phyloP scores from a whole-genome alignment of 164 flowering plant species.

The Echeveria elegans region DNA sequence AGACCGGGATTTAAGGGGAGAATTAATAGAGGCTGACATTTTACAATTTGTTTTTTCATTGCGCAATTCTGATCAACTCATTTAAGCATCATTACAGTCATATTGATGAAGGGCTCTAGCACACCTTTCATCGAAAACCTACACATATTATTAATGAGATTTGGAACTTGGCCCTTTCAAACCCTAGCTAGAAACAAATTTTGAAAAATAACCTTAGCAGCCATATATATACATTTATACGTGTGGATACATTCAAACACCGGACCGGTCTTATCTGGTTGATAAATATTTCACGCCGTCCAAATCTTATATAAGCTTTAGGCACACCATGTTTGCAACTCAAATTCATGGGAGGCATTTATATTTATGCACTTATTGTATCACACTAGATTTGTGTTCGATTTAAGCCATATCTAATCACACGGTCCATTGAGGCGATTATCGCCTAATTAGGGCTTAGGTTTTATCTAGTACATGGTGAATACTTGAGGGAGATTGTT shows the following conservation, averaged over 20 bases:
- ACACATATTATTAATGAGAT: background rate
- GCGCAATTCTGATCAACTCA: slow-evolving; percentile 2
- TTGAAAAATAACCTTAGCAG: background rate
- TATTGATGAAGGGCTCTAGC: slow-evolving; percentile 5
- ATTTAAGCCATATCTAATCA: background rate
- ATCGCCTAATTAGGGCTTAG: background rate
- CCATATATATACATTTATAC: too few relatives aligned
- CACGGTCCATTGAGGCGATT: background rate
- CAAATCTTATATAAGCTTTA: background rate
- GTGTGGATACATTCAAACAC: background rate
- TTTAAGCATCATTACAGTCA: slow-evolving; percentile 3
- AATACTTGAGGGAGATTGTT: background rate
- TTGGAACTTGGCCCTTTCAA: slow-evolving; percentile 5
- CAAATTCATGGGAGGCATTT: background rate
- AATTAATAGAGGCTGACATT: slow-evolving; percentile 1
- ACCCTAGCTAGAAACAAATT: too few relatives aligned
- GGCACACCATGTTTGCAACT: background rate
- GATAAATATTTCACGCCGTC: background rate
- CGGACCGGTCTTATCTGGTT: background rate
- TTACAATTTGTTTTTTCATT: background rate
- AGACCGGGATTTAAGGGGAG: slow-evolving; percentile 4
- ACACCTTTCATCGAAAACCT: background rate
- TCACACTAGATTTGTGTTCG: background rate
- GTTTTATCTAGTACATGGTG: background rate
- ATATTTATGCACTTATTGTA: too few relatives aligned